A percentile compares a stretch with the other conserved stretches of the same genome.
These are phyloP conservation scores for Auxenochlorella protothecoides DNA, from an alignment of 139 green algal genomes.

Conservation along the genomic window DNA sequence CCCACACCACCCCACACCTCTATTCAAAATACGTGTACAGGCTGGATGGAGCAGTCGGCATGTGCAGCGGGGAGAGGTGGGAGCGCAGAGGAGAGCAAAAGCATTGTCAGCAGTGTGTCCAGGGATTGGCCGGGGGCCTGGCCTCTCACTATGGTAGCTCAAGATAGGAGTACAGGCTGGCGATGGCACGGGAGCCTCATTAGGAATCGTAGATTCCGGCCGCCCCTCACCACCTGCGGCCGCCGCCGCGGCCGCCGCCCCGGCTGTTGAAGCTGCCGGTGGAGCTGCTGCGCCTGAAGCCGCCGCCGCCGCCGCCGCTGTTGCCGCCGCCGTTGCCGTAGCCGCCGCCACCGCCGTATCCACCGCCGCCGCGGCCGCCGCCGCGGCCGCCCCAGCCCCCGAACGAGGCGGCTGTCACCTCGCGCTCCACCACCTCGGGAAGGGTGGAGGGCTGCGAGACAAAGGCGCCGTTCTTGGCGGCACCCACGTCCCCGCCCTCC, in stretches of 20 bases:
- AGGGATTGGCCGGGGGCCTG: no score
- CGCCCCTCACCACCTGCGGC: not conserved
- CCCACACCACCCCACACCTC: no score
- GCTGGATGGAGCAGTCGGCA: no score
- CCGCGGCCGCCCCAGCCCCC: constrained; percentile 15
- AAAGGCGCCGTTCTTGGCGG: not conserved
- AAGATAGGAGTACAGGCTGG: no score
- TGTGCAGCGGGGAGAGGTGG: no score
- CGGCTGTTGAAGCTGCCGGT: constrained; percentile 2
- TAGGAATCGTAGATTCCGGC: no score
- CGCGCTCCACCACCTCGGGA: constrained; percentile 45
- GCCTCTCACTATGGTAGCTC: no score
- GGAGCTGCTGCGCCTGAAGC: constrained; percentile 1
- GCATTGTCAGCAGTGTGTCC: no score
- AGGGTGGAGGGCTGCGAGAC: constrained; percentile 27
- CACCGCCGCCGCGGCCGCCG: constrained; percentile 13
- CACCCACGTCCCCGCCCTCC: not conserved
- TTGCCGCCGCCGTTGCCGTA: constrained; percentile 8
- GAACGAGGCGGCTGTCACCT: constrained; percentile 6
- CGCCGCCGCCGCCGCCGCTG: constrained; percentile 1
- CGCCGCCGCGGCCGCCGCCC: not conserved
- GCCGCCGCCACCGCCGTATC: constrained; percentile 14
- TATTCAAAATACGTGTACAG: no score
- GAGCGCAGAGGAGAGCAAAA: no score
- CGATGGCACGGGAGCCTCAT: no score